These are phyloP conservation scores for Phyllostachys edulis DNA, from an alignment of 176 grass and related monocot genomes.

Conservation along the genomic window DNA sequence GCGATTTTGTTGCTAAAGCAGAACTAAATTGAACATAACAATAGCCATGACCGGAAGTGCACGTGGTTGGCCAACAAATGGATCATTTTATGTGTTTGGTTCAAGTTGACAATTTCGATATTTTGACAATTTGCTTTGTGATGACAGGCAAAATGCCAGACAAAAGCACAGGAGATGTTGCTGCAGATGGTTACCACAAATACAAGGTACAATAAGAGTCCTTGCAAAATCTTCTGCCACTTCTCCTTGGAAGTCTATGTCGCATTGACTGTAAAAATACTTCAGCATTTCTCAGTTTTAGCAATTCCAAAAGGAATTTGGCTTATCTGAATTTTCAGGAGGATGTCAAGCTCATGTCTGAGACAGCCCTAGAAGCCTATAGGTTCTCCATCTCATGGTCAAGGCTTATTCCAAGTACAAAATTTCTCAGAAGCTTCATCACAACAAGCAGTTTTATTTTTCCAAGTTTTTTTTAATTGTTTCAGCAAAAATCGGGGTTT, in stretches of 20 bases:
- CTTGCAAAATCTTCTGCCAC: neutral
- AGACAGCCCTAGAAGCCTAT: slow-evolving; percentile 53
- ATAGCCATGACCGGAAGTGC: neutral
- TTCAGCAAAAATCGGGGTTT: neutral
- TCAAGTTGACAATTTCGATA: neutral
- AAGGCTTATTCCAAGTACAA: slow-evolving; percentile 58
- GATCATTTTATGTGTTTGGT: neutral
- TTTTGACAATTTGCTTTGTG: neutral
- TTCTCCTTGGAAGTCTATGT: neutral
- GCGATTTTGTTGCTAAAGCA: neutral
- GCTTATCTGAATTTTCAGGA: slow-evolving; percentile 26
- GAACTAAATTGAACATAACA: neutral
- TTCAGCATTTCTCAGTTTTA: neutral
- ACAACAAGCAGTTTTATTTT: neutral
- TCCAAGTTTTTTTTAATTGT: neutral
- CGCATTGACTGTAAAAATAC: neutral
- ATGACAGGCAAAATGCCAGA: slow-evolving; percentile 43
- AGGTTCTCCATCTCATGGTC: slow-evolving; percentile 67
- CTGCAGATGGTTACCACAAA: slow-evolving; percentile 60
- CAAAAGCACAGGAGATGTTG: slow-evolving; percentile 43
- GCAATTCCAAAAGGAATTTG: neutral
- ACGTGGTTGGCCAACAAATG: neutral
- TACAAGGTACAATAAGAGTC: slow-evolving; percentile 39
- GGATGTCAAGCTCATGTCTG: slow-evolving; percentile 51
- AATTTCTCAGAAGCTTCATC: neutral